These are phyloP conservation scores for Mycena amicta DNA, from an alignment of 768 basidiomycete species.

Conservation along the genomic window DNA sequence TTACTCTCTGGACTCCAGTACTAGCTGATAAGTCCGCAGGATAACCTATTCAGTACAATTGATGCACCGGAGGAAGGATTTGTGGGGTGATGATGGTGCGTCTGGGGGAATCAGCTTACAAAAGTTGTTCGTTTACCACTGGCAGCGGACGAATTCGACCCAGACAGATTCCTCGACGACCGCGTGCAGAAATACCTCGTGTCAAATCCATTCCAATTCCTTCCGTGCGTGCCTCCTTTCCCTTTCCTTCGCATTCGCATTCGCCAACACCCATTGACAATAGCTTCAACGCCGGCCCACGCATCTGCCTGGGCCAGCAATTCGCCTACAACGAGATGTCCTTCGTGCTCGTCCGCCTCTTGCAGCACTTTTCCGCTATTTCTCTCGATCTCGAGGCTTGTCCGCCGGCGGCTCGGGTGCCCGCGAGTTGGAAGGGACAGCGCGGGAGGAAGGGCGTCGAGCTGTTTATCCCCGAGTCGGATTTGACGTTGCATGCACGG, in stretches of 20 bases:
- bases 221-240: neutral
- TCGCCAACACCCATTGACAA: no score
- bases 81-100: slow-evolving; percentile 51
- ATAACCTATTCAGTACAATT: slow-evolving; percentile 33
- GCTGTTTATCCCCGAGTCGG: neutral
- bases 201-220: neutral
- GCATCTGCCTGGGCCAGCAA: neutral
- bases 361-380: neutral
- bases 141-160: neutral
- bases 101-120: slow-evolving; percentile 19
- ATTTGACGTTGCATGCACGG: neutral
- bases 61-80: slow-evolving; percentile 43
- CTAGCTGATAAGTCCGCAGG: slow-evolving; percentile 9
- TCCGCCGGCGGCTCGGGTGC: neutral
- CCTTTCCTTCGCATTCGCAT: no score
- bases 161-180: neutral
- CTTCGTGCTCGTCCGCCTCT: neutral
- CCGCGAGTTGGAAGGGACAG: neutral
- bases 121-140: neutral
- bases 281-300: neutral
- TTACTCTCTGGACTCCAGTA: neutral
- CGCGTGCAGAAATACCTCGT: neutral
- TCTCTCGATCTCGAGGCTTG: neutral
- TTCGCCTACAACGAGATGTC: neutral
- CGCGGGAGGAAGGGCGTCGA: neutral